Base-by-base conservation (phyloP, 768 basidiomycete species). In the Leccinum pellstonianum region DNA sequence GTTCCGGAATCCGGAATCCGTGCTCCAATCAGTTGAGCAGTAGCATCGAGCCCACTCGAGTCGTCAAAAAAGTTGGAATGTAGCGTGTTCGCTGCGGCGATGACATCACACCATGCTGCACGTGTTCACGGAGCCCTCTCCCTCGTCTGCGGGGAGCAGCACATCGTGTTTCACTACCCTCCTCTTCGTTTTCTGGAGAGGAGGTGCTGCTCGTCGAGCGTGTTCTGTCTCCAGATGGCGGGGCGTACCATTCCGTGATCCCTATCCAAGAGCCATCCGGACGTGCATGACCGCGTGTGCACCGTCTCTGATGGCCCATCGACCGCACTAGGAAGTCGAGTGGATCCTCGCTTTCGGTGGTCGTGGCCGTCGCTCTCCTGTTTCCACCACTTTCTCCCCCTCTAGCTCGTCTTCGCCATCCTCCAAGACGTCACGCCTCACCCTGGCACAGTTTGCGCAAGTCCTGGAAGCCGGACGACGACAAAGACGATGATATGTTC, bases 31-130 rank as follows among this genome's bases (percentile, higher is more conserved):
- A 41, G 23, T 29, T 53, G 3, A 8, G 8, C 27, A 14, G 11
- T 23, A 15, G 41, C 9, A 41, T n/a, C 15, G 25, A 59, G 9
- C 25, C 61, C 9, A 25, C 57, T 15, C 47, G 54, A 17, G 23
- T 56, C 6, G 58, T 68, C 4, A n/a, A 29, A 19, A 67, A 54
- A 25, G 43, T 60, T 14, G 60, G 61, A 8, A 27, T 67, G 61
- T 11, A 63, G 59, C 0, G 59, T 57, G 1, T 19, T 35, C 0
- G 11, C 51, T 17, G 4, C 35, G 55, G 41, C 7, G 19, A 51
- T 1, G 23, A 29, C 43, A 33, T 9, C 59, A 65, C 6, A 57
- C 60, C 0, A 19, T 68, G 1, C n/a, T 68, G 10, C 61, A 56
- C 3, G 52, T 58, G 8, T 47, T 6, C 10, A 3, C 64, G 25